Conservation (phyloP, 352 stramenopile genomes). For the Phytophthora citricola region DNA sequence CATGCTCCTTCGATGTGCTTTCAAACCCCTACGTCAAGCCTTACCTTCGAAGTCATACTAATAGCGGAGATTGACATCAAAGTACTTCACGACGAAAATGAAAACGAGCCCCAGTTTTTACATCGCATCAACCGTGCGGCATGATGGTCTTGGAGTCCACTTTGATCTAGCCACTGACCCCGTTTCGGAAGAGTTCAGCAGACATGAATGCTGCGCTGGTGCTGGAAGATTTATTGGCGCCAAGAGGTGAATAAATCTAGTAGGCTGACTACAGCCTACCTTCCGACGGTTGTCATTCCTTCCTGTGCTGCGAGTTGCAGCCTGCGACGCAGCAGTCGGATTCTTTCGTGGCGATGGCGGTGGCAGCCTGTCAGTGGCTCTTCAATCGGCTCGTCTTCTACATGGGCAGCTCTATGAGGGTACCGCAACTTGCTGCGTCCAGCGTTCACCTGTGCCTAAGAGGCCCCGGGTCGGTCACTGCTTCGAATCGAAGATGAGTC, state of each 20-base stretch:
- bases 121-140: no score
- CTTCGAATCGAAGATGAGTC: conserved; percentile 7
- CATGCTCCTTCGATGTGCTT: no score
- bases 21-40: no score
- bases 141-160: no score
- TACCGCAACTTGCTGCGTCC: conserved; percentile 2
- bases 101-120: no score
- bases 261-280: conserved; percentile 1
- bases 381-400: conserved; percentile 13
- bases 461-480: background rate
- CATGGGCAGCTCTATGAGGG: background rate
- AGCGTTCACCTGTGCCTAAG: conserved; percentile 27
- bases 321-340: background rate
- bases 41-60: no score
- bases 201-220: background rate
- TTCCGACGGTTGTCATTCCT: background rate
- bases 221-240: background rate
- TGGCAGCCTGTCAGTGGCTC: background rate
- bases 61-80: no score
- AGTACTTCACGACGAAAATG: no score
- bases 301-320: background rate
- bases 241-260: conserved; percentile 13
- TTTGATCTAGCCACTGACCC: no score
- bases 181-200: no score
- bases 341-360: conserved; percentile 22